Base-by-base conservation (phyloP, 192 early-diverging fungal genomes). In the Oehlia diaphana region DNA sequence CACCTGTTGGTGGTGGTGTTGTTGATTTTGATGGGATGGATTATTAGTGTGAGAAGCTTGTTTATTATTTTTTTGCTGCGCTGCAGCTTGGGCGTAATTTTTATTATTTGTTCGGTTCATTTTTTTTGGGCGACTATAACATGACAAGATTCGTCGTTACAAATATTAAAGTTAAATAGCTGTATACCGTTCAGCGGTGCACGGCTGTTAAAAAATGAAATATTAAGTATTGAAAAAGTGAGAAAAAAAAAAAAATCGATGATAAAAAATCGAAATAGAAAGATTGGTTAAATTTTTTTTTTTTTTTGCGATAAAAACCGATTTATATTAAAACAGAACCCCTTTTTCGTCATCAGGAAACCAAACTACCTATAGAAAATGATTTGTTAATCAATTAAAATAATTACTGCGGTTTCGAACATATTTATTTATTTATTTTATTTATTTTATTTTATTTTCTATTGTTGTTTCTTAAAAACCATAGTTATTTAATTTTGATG, bases 61-160 rank as follows among this genome's bases (percentile, higher is more conserved):
- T 26, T n/a, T n/a, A 71, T 79, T 79, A n/a, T 50, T 12, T 79
- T 71, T 69, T 71, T 37, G 77, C 77, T 79, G 77, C 77, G 77
- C 77, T 58, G 77, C 77, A 79, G 77, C 77, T 63, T 67, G 44
- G 14, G 77, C 66, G 58, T 79, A 79, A 71, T 39, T 26, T 49
- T 63, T 66, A 66, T 71, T 79, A 23, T 47, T 69, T 74, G 31
- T 31, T 31, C 73, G 73, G 73, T 74, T 74, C 73, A 74, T 74
- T 74, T 61, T 58, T 74, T 74, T 61, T 58, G 42, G 42, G 31
- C 73, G 73, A 49, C 31, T 74, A 74, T 31, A 74, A 74, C 73
- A 74, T 74, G 31, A 37, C 58, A 76, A 76, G 75, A 65, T 63
- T 65, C 61, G 75, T 76, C 75, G 75, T 76, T 42, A 76, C 33